Evolutionary conservation across 2,329 filamentous ascomycete genomes (phyloP).

Genomic region (Arthrobotrys conoides): DNA sequence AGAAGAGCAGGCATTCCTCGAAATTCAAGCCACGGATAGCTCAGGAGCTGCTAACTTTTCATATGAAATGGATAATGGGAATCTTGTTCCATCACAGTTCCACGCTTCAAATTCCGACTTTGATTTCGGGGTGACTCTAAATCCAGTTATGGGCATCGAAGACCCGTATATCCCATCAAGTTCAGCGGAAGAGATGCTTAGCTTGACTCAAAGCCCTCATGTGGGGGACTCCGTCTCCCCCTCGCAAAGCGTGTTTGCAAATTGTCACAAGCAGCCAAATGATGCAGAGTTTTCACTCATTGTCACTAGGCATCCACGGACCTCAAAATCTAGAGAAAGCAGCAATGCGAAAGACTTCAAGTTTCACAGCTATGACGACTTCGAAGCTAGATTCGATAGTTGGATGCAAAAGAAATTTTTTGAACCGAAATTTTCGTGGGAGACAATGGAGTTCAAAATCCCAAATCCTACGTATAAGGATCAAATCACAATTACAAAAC

Average conservation of each 20-base stretch:
- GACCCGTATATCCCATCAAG: neutral
- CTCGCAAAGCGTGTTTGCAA: neutral
- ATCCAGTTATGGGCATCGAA: neutral
- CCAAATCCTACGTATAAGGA: neutral
- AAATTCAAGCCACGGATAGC: neutral
- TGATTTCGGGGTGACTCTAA: no score
- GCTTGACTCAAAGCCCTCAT: neutral
- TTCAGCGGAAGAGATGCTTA: neutral
- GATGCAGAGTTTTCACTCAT: neutral
- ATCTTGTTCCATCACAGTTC: neutral
- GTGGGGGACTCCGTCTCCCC: neutral
- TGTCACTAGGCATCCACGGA: neutral
- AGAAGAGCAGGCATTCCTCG: neutral
- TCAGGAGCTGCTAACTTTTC: neutral
- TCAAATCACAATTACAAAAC: neutral
- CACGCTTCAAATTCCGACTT: no score
- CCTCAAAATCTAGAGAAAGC: neutral
- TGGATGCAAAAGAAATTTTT: neutral
- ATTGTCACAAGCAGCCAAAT: neutral
- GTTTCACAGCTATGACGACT: neutral
- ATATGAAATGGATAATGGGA: neutral
- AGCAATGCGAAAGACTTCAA: slow-evolving; percentile 7
- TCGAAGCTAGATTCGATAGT: neutral
- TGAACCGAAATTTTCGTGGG: slow-evolving; percentile 20
- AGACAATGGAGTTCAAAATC: neutral